Base-by-base conservation (phyloP, 345 rosid genomes). In the Salix exigua region DNA sequence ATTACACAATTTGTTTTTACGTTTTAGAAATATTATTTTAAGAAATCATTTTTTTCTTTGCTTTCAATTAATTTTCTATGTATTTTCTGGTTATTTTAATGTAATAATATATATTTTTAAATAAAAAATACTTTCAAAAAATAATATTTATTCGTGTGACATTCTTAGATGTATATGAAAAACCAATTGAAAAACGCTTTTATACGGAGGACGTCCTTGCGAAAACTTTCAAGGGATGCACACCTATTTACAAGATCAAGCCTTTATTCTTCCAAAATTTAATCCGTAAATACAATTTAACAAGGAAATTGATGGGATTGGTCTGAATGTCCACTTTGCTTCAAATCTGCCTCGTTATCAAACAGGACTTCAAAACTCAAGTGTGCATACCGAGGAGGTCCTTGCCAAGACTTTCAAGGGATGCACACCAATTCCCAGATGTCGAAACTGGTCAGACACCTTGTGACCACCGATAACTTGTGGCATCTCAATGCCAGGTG, bases 231-330 rank as follows among this genome's bases (percentile, higher is more conserved):
- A 35, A 35, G 37, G 37, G 37, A 35, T 35, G 37, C 7, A 35
- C 37, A 5, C 37, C 37, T 4, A 85, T 82, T 80, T 78, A 81
- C 85, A 82, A 14, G 4, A 46, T 68, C 61, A 44, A 26, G 44
- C 58, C 13, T 68, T 40, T 48, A 14, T 67, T 70, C 19, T 48
- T 62, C 8, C 69, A 78, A 16, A 21, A 42, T 74, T 26, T 74
- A 77, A 61, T 74, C 63, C 37, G 30, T 70, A 30, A 69, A 63
- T 73, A 78, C 82, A 65, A 71, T 73, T 58, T 30, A 25, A 51
- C 26, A 70, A 48, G 68, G 73, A 82, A 70, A 72, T 66, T 70
- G 73, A 38, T 77, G 46, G n/a, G 68, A 70, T 72, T 28, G n/a
- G 23, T 61, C 30, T 55, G 14, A 30, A 9, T 1, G n/a, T 70